These are phyloP conservation scores for Calonectria pseudoreteaudii DNA, from an alignment of 2,329 filamentous ascomycete genomes.

Conservation along the genomic window DNA sequence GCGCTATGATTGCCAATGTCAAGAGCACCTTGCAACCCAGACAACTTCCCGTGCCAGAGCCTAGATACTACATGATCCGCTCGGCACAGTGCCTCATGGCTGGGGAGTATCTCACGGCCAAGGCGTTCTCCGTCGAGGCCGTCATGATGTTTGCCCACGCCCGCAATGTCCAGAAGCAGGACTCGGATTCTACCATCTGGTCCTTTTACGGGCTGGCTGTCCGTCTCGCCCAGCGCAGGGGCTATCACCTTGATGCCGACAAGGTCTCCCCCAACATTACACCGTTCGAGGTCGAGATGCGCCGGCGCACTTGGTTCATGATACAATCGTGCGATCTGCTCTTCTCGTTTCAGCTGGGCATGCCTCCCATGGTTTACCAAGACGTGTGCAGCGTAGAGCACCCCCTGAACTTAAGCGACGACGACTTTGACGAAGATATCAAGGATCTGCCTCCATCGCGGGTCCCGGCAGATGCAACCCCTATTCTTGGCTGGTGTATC, in stretches of 20 bases:
- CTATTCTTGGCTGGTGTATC: slow-evolving; percentile 55
- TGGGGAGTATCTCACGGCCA: slow-evolving; percentile 59
- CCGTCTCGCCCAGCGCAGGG: slow-evolving; percentile 63
- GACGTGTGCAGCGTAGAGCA: slow-evolving; percentile 59
- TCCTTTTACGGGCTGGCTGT: slow-evolving; percentile 59
- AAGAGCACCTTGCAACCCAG: slow-evolving; percentile 42
- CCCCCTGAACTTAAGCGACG: slow-evolving; percentile 60
- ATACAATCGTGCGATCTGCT: slow-evolving; percentile 60
- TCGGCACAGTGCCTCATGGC: slow-evolving; percentile 61
- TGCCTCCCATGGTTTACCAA: slow-evolving; percentile 62
- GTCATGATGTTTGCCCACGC: slow-evolving; percentile 59
- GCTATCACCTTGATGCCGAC: slow-evolving; percentile 62
- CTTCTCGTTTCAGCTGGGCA: slow-evolving; percentile 64
- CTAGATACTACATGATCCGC: slow-evolving; percentile 48
- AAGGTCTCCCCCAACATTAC: slow-evolving; percentile 54
- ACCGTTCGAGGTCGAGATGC: slow-evolving; percentile 64
- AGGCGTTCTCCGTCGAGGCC: slow-evolving; percentile 61
- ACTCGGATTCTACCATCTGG: slow-evolving; percentile 60
- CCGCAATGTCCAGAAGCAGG: slow-evolving; percentile 54
- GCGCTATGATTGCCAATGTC: slow-evolving; percentile 50
- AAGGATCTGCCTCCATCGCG: slow-evolving; percentile 55
- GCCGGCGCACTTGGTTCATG: slow-evolving; percentile 61
- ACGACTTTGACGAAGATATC: slow-evolving; percentile 62
- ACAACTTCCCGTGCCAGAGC: slow-evolving; percentile 35
- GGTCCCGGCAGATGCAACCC: slow-evolving; percentile 56